These are phyloP conservation scores for Botrytis cinerea DNA, from an alignment of 2,329 filamentous ascomycete species.

Conservation along the genomic window DNA sequence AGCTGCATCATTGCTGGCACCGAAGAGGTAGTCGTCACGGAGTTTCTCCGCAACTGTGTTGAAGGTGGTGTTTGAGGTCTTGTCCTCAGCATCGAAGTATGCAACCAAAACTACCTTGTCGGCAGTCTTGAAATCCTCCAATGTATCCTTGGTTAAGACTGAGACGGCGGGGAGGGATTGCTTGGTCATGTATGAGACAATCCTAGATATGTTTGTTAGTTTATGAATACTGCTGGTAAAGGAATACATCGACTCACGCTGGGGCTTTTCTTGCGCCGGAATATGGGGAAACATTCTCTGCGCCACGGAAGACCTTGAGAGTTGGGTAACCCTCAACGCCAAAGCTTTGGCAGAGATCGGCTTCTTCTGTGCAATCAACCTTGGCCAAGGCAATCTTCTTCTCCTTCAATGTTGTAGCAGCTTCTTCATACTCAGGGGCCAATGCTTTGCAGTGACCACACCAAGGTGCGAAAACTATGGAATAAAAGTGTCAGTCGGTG, in stretches of 20 bases:
- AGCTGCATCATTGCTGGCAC: conserved; percentile 77
- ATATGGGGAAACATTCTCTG: conserved; percentile 80
- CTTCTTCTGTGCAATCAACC: conserved; percentile 93
- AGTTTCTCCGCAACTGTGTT: conserved; percentile 67
- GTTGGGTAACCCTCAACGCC: conserved; percentile 98
- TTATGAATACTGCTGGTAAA: neutral
- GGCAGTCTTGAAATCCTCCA: conserved; percentile 95
- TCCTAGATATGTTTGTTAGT: conserved; percentile 45
- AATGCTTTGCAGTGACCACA: conserved; percentile 96
- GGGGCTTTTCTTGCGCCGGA: conserved; percentile 85
- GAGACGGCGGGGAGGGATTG: conserved; percentile 94
- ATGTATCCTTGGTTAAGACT: conserved; percentile 72
- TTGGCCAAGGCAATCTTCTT: conserved; percentile 85
- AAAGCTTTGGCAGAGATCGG: conserved; percentile 84
- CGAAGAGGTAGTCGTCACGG: conserved; percentile 92
- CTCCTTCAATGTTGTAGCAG: conserved; percentile 80
- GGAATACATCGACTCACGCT: conserved; percentile 52
- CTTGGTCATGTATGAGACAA: conserved; percentile 93
- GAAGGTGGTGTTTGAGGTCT: conserved; percentile 86
- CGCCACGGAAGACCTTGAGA: conserved; percentile 96
- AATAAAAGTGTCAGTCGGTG: conserved; percentile 29
- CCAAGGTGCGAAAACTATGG: conserved; percentile 71
- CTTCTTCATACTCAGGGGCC: conserved; percentile 86
- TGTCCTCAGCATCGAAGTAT: conserved; percentile 79
- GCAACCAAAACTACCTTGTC: conserved; percentile 95